Percentiles rank a stretch among this genome's conserved stretches.
These are phyloP conservation scores for Noccaea bulbosa DNA, from an alignment of 345 rosid species.

Conservation along the genomic window DNA sequence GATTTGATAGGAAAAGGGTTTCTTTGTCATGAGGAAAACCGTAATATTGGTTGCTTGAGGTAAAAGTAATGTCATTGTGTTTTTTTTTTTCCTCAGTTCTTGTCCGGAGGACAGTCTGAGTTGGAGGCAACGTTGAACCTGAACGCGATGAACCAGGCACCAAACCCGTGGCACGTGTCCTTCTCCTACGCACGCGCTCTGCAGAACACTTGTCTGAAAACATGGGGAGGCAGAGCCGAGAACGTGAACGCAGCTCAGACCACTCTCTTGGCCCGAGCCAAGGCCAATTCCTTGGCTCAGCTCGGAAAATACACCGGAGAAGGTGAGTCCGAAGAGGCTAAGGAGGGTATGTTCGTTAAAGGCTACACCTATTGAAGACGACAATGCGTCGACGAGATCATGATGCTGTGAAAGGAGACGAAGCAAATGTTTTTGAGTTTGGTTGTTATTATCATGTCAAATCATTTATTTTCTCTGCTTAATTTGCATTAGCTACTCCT, in stretches of 20 bases:
- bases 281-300: slow-evolving; percentile 92
- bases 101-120: slow-evolving; percentile 99
- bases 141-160: slow-evolving; percentile 91
- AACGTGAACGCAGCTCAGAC: slow-evolving; percentile 87
- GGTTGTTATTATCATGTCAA: slow-evolving; percentile 43
- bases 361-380: slow-evolving; percentile 68
- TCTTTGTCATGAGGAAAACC: not conserved
- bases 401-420: slow-evolving; percentile 32
- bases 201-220: slow-evolving; percentile 92
- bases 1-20: not conserved
- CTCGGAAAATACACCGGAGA: slow-evolving; percentile 90
- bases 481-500: slow-evolving; percentile 41
- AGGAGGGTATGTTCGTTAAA: slow-evolving; percentile 90
- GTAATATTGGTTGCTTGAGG: slow-evolving; percentile 20
- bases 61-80: slow-evolving; percentile 8
- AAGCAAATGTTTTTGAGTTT: slow-evolving; percentile 40
- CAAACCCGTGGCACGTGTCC: slow-evolving; percentile 96
- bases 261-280: slow-evolving; percentile 69
- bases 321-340: slow-evolving; percentile 94
- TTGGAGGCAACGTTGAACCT: slow-evolving; percentile 95
- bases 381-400: slow-evolving; percentile 27
- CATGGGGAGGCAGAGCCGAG: slow-evolving; percentile 91
- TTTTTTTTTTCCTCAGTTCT: slow-evolving; percentile 58
- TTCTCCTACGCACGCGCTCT: slow-evolving; percentile 97
- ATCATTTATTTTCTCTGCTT: slow-evolving; percentile 19